Conservation (phyloP, 169 alveolate genomes). For the Eimeria maxima region DNA sequence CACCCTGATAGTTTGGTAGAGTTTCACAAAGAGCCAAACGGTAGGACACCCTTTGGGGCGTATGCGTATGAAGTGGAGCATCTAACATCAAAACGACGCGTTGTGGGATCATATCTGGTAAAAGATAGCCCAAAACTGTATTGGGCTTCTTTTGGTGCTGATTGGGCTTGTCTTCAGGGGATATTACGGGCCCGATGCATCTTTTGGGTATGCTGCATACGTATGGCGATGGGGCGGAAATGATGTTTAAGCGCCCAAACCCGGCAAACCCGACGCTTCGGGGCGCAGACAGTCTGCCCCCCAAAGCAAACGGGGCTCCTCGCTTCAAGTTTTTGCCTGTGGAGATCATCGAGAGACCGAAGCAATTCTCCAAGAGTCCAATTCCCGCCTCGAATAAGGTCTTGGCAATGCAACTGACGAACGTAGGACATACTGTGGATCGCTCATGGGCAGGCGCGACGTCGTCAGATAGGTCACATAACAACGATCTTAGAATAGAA, state of each 20-base stretch:
- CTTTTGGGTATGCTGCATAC: constrained; percentile 76
- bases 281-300: constrained; percentile 65
- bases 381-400: constrained; percentile 39
- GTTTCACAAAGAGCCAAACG: constrained; percentile 66
- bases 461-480: not conserved
- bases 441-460: not conserved
- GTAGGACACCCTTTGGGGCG: constrained; percentile 4
- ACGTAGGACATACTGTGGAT: constrained; percentile 41
- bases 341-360: constrained; percentile 59
- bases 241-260: constrained; percentile 22
- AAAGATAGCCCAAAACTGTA: not conserved
- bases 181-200: constrained; percentile 63
- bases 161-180: constrained; percentile 42
- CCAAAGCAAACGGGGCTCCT: constrained; percentile 34
- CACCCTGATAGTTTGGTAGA: constrained; percentile 74
- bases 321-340: constrained; percentile 76
- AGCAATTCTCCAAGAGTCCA: constrained; percentile 13
- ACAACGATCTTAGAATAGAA: not conserved
- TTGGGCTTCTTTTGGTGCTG: not conserved
- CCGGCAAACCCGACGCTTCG: constrained; percentile 48
- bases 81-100: not conserved
- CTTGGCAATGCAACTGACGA: constrained; percentile 73
- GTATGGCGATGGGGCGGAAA: constrained; percentile 55
- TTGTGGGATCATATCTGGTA: not conserved
- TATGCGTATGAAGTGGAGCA: not conserved